These are phyloP conservation scores for Daldinia eschscholtzii DNA, from an alignment of 2,329 filamentous ascomycete genomes.

Conservation along the genomic window DNA sequence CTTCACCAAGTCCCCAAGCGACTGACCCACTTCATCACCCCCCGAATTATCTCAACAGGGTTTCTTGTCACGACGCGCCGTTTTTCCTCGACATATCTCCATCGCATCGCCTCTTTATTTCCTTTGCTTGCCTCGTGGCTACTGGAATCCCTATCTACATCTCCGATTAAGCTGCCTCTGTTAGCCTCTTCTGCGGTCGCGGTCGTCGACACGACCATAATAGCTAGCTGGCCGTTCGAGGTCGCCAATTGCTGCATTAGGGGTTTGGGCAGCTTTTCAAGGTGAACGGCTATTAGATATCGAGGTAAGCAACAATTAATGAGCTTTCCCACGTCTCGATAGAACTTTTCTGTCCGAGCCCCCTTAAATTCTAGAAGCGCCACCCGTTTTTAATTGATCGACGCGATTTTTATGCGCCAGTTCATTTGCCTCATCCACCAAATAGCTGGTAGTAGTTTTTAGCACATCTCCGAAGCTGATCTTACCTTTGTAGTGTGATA, in stretches of 20 bases:
- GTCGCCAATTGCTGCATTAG: slow-evolving; percentile 46
- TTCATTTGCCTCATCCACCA: neutral
- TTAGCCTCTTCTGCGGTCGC: slow-evolving; percentile 30
- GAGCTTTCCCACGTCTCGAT: slow-evolving; percentile 7
- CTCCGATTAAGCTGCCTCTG: slow-evolving; percentile 35
- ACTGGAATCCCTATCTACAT: slow-evolving; percentile 19
- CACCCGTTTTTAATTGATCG: slow-evolving; percentile 24
- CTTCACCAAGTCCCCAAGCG: slow-evolving; percentile 29
- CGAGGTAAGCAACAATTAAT: slow-evolving; percentile 43
- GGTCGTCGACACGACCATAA: slow-evolving; percentile 39
- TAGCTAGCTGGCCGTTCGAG: slow-evolving; percentile 39
- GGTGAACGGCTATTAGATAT: slow-evolving; percentile 41
- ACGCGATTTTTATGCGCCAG: slow-evolving; percentile 27
- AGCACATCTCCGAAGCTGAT: slow-evolving; percentile 18
- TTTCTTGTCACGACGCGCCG: slow-evolving; percentile 31
- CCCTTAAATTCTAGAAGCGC: slow-evolving; percentile 3
- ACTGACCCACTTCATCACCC: slow-evolving; percentile 40
- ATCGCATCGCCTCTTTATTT: slow-evolving; percentile 27
- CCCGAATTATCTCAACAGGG: slow-evolving; percentile 42
- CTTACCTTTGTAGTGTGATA: slow-evolving; percentile 37
- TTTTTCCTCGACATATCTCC: slow-evolving; percentile 23
- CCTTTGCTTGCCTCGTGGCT: slow-evolving; percentile 17
- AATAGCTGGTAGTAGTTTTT: neutral
- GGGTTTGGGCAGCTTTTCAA: slow-evolving; percentile 48
- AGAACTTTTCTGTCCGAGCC: neutral